Conservation (phyloP, 2,329 filamentous ascomycete species). For the Ophiostoma tasmaniense region DNA sequence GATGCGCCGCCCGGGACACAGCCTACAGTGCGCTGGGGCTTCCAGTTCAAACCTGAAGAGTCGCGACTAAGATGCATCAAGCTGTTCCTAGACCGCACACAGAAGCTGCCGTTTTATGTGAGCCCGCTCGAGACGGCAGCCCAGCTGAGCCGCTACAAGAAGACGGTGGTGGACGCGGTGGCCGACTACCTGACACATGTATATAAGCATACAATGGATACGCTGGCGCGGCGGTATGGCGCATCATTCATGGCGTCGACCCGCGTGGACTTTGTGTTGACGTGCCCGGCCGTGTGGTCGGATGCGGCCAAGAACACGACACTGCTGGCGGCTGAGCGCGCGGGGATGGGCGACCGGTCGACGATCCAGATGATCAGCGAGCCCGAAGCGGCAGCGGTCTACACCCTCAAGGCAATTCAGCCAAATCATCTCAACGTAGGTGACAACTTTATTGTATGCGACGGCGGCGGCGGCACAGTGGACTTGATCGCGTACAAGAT, state of each 20-base stretch:
- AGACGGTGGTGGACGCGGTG: constrained; percentile 71
- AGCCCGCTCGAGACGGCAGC: constrained; percentile 68
- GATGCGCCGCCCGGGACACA: constrained; percentile 30
- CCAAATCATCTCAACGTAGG: constrained; percentile 64
- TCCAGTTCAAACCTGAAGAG: constrained; percentile 73
- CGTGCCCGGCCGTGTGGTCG: constrained; percentile 76
- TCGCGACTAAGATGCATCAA: constrained; percentile 73
- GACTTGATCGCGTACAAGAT: constrained; percentile 78
- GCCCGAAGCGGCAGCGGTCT: constrained; percentile 71
- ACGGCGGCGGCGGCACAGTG: constrained; percentile 56
- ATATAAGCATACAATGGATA: constrained; percentile 71
- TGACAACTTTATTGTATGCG: constrained; percentile 55
- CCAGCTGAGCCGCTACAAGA: constrained; percentile 64
- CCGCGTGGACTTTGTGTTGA: constrained; percentile 70
- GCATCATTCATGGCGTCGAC: constrained; percentile 70
- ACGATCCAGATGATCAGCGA: constrained; percentile 74
- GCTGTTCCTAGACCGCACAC: constrained; percentile 70
- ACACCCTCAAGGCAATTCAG: constrained; percentile 68
- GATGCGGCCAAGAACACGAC: constrained; percentile 81
- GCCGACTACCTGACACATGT: constrained; percentile 72
- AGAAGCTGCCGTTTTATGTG: constrained; percentile 74
- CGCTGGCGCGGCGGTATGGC: constrained; percentile 63
- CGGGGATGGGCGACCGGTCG: constrained; percentile 64
- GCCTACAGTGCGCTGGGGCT: constrained; percentile 64
- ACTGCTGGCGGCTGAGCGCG: constrained; percentile 65